phyloP scores from a whole-genome alignment of 352 stramenopile species.

The Globisporangium yorkense region DNA sequence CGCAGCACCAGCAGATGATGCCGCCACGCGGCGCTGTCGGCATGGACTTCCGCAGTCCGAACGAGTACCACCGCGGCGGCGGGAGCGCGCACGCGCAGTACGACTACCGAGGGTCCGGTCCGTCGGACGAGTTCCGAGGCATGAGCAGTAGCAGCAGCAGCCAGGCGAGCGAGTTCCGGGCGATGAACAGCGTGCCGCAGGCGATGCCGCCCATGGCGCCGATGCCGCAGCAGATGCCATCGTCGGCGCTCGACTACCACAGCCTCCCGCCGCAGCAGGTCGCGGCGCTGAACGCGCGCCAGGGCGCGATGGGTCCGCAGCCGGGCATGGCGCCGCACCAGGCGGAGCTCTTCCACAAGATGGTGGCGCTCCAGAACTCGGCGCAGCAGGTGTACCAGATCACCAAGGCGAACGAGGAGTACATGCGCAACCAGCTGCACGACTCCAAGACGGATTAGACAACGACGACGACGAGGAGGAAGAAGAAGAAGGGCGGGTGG shows the following conservation, averaged over 20 bases:
- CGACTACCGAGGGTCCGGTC: background rate
- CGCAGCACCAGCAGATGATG: background rate
- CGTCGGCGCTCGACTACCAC: slow-evolving; percentile 1
- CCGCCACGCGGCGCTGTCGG: background rate
- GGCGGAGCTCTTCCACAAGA: slow-evolving; percentile 10
- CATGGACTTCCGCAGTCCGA: background rate
- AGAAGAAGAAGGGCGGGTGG: background rate
- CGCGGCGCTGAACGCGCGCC: background rate
- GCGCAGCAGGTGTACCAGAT: slow-evolving; percentile 12
- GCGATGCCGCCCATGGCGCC: background rate
- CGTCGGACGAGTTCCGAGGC: slow-evolving; percentile 2
- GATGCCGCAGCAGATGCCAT: background rate
- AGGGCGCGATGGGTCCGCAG: slow-evolving; percentile 3
- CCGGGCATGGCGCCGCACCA: slow-evolving; percentile 12
- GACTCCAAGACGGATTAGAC: background rate
- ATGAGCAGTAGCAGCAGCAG: slow-evolving; percentile 1
- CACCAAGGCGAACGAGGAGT: slow-evolving; percentile 13
- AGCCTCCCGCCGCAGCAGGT: background rate
- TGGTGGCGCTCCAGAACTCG: slow-evolving; percentile 13
- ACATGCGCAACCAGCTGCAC: slow-evolving; percentile 9
- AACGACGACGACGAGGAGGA: background rate
- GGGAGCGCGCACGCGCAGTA: background rate
- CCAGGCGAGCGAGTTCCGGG: background rate
- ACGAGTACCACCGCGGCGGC: background rate
- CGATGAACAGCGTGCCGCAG: background rate